Evolutionary conservation across 1,284 basidiomycete species (phyloP).

Genomic region (Gastroboletus turbinatus): DNA sequence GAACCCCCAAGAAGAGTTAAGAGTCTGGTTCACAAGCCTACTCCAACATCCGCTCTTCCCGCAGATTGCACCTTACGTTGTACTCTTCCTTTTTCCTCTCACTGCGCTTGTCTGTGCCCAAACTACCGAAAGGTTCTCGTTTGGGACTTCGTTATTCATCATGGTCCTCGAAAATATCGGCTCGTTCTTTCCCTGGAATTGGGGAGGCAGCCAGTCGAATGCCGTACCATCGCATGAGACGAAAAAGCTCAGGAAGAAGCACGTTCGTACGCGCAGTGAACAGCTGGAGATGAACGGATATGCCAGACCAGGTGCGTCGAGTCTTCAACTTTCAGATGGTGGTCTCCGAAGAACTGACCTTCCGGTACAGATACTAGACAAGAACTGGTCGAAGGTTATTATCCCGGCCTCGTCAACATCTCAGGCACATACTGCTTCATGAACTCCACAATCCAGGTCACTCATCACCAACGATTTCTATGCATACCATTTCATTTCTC

Average conservation of each 20-base stretch:
- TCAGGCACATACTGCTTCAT: slow-evolving; percentile 96
- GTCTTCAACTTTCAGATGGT: background rate
- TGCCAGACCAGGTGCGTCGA: slow-evolving; percentile 26
- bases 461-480: slow-evolving; percentile 1
- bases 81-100: slow-evolving; percentile 55
- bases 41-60: slow-evolving; percentile 35
- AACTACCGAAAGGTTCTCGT: slow-evolving; percentile 25
- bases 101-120: slow-evolving; percentile 44
- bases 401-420: slow-evolving; percentile 88
- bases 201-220: slow-evolving; percentile 38
- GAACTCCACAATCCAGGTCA: slow-evolving; percentile 89
- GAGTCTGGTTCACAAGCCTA: slow-evolving; percentile 25
- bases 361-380: slow-evolving; percentile 22
- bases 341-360: background rate
- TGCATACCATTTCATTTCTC: slow-evolving; percentile 11
- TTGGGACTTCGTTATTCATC: slow-evolving; percentile 33
- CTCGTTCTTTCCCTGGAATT: slow-evolving; percentile 58
- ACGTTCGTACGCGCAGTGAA: slow-evolving; percentile 52
- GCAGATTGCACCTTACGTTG: slow-evolving; percentile 56
- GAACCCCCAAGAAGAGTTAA: slow-evolving; percentile 34
- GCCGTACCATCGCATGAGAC: slow-evolving; percentile 36
- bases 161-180: slow-evolving; percentile 61
- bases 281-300: slow-evolving; percentile 47
- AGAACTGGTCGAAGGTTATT: slow-evolving; percentile 49
- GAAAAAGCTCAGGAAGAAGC: slow-evolving; percentile 50